Evolutionary conservation across 2,329 filamentous ascomycete species (phyloP).

Genomic region (Fusarium tricinctum): DNA sequence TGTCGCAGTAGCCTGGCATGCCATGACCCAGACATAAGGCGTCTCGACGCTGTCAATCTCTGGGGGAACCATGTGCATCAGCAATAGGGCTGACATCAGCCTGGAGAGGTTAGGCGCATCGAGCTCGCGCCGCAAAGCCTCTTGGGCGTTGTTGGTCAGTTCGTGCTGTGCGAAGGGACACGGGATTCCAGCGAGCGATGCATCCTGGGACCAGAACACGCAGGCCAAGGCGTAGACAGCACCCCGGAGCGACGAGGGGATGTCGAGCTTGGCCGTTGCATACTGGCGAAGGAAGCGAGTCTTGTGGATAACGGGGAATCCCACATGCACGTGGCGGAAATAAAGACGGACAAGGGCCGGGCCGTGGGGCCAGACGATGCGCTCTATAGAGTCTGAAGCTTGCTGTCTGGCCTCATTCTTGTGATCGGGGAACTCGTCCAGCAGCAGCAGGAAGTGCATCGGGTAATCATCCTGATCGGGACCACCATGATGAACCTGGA

Average conservation of each 20-base stretch:
- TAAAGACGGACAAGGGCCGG: slow-evolving; percentile 60
- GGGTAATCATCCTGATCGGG: slow-evolving; percentile 55
- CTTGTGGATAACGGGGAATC: slow-evolving; percentile 61
- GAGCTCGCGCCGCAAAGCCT: slow-evolving; percentile 60
- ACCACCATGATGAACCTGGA: slow-evolving; percentile 58
- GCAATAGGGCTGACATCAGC: slow-evolving; percentile 62
- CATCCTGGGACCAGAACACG: slow-evolving; percentile 59
- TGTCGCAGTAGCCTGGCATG: slow-evolving; percentile 59
- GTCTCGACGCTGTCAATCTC: slow-evolving; percentile 62
- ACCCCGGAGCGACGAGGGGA: slow-evolving; percentile 62
- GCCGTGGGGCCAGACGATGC: slow-evolving; percentile 57
- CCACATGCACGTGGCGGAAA: slow-evolving; percentile 62
- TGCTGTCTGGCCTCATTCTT: slow-evolving; percentile 56
- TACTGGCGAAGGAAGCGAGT: slow-evolving; percentile 59
- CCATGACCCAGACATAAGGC: slow-evolving; percentile 60
- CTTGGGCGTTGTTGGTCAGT: slow-evolving; percentile 58
- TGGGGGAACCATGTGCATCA: slow-evolving; percentile 61
- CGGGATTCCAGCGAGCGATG: slow-evolving; percentile 45
- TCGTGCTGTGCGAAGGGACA: slow-evolving; percentile 59
- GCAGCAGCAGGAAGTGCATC: slow-evolving; percentile 61
- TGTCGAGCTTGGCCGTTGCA: slow-evolving; percentile 53
- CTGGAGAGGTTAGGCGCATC: slow-evolving; percentile 62
- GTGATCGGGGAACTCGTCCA: slow-evolving; percentile 61
- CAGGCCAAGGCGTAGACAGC: slow-evolving; percentile 61
- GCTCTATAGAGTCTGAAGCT: slow-evolving; percentile 60